Conservation (phyloP, 116 monocot genomes). For the Trichopus zeylanicus region DNA sequence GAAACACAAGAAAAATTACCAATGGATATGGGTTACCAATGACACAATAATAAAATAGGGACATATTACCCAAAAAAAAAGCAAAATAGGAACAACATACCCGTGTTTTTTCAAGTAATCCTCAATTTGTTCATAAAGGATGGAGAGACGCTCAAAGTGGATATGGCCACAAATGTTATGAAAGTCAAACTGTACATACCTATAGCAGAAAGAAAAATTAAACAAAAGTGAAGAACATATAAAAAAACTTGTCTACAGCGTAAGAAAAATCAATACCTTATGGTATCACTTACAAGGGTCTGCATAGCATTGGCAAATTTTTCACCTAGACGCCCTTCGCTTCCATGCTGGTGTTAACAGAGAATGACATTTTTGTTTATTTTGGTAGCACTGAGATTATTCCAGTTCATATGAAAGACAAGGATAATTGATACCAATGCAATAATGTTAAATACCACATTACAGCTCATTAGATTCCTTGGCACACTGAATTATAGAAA, state of each 20-base stretch:
- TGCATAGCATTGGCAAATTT: slow-evolving; percentile 69
- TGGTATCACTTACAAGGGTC: slow-evolving; percentile 59
- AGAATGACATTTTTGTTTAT: no score
- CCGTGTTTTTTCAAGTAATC: slow-evolving; percentile 57
- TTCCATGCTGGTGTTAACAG: slow-evolving; percentile 53
- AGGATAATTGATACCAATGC: no score
- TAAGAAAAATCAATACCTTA: slow-evolving; percentile 33
- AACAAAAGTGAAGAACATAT: neutral
- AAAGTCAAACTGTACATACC: slow-evolving; percentile 98
- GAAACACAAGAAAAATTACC: no score
- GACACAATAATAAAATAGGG: neutral
- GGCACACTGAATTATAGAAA: no score
- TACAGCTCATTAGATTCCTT: no score
- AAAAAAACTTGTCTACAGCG: neutral
- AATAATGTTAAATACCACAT: no score
- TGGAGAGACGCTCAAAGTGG: slow-evolving; percentile 90
- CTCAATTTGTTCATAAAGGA: slow-evolving; percentile 81
- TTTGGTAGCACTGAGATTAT: no score
- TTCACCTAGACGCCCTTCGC: slow-evolving; percentile 75
- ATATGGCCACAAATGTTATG: slow-evolving; percentile 88
- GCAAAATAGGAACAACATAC: slow-evolving; percentile 25
- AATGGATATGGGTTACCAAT: no score
- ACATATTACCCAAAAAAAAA: no score
- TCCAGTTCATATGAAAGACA: no score
- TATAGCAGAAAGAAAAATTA: slow-evolving; percentile 21